Base-by-base conservation (phyloP, 805 yeast species). In the Candida nemodendra region DNA sequence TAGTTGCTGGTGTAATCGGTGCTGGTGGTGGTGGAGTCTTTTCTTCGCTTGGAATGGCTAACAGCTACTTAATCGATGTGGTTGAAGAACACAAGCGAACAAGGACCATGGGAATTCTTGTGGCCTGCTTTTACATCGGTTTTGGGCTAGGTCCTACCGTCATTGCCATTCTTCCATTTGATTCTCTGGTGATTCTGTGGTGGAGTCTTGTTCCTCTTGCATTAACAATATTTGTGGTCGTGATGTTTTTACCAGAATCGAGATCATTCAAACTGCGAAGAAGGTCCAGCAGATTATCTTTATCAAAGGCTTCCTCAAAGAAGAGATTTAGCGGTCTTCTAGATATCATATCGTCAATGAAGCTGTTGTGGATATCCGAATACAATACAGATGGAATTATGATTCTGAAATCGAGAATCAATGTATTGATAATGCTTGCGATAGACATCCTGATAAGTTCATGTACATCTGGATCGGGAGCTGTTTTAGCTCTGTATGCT, bases 41-140 rank as follows among this genome's bases (percentile, higher is more conserved):
- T 42, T 69, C 80, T 5, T 50, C 81, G 23, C 51, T 83, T 34
- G 76, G 82, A 8, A 62, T 83, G 21, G 64, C 78, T 9, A 81
- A 81, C 53, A 76, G 90, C 42, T 88, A 86, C 54, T 70, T 84
- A 13, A 68, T 87, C 4, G 96, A 88, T 62, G 78, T 86, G 27
- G 80, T 79, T 5, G 81, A 79, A 15, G 73, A 85, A 1, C 69
- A 66, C 23, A 68, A 74, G 38, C 64, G 95, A 44, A 72, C 78
- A 17, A 69, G 74, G 36, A 66, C 72, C 15, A 64, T 85, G 47
- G 86, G 90, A 9, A 62, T 77, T 19, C 63, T 75, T 18, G 66
- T 74, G 54, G 85, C 90, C 9, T 60, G 74, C 13, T 59, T 83
- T 34, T 81, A 75, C 50, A 65, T 72, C 3, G 84, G 89, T 0